phyloP scores from a whole-genome alignment of 2,329 filamentous ascomycete genomes.

The Hypoxylon sp. region DNA sequence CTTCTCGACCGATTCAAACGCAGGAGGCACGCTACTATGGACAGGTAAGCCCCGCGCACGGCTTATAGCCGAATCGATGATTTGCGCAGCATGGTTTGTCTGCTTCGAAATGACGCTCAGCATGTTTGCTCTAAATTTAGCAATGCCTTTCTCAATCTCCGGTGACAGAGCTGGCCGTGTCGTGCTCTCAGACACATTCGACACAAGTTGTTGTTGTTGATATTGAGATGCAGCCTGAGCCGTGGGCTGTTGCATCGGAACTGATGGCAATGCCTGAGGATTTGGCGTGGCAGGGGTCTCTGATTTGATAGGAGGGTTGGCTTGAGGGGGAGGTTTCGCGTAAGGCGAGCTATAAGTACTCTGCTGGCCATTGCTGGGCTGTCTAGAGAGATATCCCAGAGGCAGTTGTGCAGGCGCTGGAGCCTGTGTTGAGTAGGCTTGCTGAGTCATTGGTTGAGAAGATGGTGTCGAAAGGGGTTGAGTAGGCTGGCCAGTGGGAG shows the following conservation, averaged over 20 bases:
- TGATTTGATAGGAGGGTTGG: constrained; percentile 48
- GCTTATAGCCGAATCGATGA: constrained; percentile 53
- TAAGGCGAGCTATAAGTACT: constrained; percentile 55
- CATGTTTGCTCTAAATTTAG: constrained; percentile 53
- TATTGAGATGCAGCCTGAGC: constrained; percentile 31
- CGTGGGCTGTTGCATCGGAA: constrained; percentile 36
- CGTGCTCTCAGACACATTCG: constrained; percentile 27
- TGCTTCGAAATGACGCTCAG: constrained; percentile 50
- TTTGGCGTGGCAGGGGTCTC: constrained; percentile 41
- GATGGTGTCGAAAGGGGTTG: constrained; percentile 45
- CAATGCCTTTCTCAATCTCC: constrained; percentile 53
- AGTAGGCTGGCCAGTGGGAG: constrained; percentile 41
- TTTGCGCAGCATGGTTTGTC: constrained; percentile 50
- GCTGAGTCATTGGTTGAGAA: constrained; percentile 48
- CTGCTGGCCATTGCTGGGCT: constrained; percentile 49
- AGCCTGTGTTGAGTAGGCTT: constrained; percentile 48
- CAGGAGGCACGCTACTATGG: constrained; percentile 48
- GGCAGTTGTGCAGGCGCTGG: constrained; percentile 53
- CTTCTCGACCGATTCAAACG: constrained; percentile 51
- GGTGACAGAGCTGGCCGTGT: constrained; percentile 45
- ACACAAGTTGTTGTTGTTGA: constrained; percentile 22
- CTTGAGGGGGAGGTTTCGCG: constrained; percentile 50
- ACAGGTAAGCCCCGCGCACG: constrained; percentile 51
- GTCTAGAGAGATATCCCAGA: constrained; percentile 49
- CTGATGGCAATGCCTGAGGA: constrained; percentile 41